phyloP scores from a whole-genome alignment of 1,139 yeast genomes.

The Geotrichum europaeum region DNA sequence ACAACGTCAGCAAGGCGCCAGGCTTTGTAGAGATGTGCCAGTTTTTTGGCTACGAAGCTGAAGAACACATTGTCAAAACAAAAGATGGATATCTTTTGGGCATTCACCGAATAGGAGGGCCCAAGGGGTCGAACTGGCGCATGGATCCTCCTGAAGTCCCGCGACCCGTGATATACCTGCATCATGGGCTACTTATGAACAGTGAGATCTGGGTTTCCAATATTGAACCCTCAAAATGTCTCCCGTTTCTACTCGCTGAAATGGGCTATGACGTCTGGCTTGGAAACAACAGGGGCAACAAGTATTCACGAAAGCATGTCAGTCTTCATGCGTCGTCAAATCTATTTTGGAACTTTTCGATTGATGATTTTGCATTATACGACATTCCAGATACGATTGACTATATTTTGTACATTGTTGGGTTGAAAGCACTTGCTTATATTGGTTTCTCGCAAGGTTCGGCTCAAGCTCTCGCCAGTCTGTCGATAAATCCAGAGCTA shows the following conservation, averaged over 20 bases:
- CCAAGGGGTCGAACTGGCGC: constrained; percentile 40
- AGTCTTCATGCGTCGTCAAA: constrained; percentile 40
- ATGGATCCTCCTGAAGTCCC: constrained; percentile 18
- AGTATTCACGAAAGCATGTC: constrained; percentile 60
- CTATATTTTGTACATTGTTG: constrained; percentile 50
- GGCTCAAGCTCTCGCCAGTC: constrained; percentile 81
- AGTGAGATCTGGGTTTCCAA: constrained; percentile 81
- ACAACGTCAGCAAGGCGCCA: constrained; percentile 28
- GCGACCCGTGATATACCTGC: constrained; percentile 62
- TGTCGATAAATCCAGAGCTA: constrained; percentile 63
- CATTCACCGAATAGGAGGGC: constrained; percentile 46
- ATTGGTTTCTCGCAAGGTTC: constrained; percentile 90
- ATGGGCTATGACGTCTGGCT: constrained; percentile 86
- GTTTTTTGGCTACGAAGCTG: constrained; percentile 55
- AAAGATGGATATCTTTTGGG: constrained; percentile 51
- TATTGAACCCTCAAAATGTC: constrained; percentile 51
- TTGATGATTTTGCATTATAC: constrained; percentile 78
- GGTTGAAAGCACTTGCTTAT: constrained; percentile 47
- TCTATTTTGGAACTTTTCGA: constrained; percentile 75
- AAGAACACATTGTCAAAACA: constrained; percentile 70
- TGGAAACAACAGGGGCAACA: constrained; percentile 87
- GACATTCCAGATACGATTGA: constrained; percentile 75
- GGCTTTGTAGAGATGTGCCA: constrained; percentile 62
- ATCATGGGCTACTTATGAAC: constrained; percentile 88
- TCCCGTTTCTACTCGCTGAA: constrained; percentile 73